Percentiles rank a stretch among this genome's conserved stretches.
phyloP scores from a whole-genome alignment of 2,329 filamentous ascomycete species.

The Fusarium acutatum region DNA sequence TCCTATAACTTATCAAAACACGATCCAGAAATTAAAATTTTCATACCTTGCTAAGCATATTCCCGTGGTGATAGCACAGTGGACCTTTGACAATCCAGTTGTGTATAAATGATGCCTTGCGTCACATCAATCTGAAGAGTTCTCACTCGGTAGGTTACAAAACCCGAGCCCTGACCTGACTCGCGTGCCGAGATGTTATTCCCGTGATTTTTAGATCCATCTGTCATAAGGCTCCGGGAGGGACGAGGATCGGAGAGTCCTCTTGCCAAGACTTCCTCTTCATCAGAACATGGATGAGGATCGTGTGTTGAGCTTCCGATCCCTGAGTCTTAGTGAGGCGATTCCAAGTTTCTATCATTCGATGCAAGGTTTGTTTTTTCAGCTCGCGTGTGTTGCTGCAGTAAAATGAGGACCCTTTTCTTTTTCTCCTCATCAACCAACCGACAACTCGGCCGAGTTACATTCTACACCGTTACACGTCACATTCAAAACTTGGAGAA shows the following conservation, averaged over 20 bases:
- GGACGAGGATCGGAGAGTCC: background rate
- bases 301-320: background rate
- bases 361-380: background rate
- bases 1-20: background rate
- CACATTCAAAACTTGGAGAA: background rate
- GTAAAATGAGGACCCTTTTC: background rate
- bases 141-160: background rate
- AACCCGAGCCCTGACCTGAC: background rate
- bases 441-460: background rate
- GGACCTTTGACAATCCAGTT: background rate
- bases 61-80: background rate
- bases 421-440: background rate
- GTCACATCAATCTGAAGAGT: background rate
- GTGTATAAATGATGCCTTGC: constrained; percentile 20
- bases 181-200: background rate
- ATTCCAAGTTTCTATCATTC: constrained; percentile 10
- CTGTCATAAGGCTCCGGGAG: constrained; percentile 5
- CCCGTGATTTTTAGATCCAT: background rate
- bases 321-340: background rate
- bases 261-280: background rate
- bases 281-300: background rate
- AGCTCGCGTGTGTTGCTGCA: background rate
- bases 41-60: background rate
- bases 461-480: background rate
- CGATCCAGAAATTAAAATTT: background rate